Conservation (phyloP, 192 early-diverging fungal genomes). For the Coemansia sp. region DNA sequence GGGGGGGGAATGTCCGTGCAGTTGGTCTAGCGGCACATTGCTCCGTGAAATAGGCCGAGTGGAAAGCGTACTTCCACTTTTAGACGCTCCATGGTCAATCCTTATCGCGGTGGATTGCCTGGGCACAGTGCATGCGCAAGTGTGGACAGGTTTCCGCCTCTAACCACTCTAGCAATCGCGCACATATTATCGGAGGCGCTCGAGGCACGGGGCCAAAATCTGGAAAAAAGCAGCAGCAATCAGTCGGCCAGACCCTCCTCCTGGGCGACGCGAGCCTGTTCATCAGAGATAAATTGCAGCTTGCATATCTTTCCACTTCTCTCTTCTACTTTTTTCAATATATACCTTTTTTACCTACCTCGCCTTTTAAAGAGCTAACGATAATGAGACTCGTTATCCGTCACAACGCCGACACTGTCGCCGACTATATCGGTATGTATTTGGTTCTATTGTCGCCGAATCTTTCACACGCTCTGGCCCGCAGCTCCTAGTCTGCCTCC, state of each 20-base stretch:
- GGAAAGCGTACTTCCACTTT: not conserved
- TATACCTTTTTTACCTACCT: not conserved
- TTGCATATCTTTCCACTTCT: slow-evolving; percentile 15
- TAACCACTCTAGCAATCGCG: not conserved
- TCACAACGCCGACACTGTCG: slow-evolving; percentile 68
- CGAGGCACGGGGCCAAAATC: slow-evolving; percentile 6
- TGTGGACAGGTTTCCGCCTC: not conserved
- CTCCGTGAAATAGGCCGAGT: slow-evolving; percentile 8
- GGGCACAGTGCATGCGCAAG: not conserved
- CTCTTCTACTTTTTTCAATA: slow-evolving; percentile 1
- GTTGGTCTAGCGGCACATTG: not conserved
- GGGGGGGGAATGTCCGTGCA: not conserved
- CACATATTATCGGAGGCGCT: slow-evolving; percentile 4
- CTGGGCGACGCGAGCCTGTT: not conserved
- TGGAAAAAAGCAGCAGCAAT: not conserved
- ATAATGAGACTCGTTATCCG: slow-evolving; percentile 77
- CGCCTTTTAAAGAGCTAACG: not conserved
- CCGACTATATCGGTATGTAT: slow-evolving; percentile 69
- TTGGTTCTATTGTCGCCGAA: slow-evolving; percentile 3
- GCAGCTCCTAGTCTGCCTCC: slow-evolving; percentile 12
- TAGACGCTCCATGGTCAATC: not conserved
- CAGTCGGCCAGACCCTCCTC: slow-evolving; percentile 4
- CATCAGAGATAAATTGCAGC: slow-evolving; percentile 3
- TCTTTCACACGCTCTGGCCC: not conserved
- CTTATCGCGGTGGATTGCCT: not conserved